Percentiles rank a stretch among this genome's conserved stretches.
Conservation (phyloP, 2,329 filamentous ascomycete species). For the Dothidotthia symphoricarpi region DNA sequence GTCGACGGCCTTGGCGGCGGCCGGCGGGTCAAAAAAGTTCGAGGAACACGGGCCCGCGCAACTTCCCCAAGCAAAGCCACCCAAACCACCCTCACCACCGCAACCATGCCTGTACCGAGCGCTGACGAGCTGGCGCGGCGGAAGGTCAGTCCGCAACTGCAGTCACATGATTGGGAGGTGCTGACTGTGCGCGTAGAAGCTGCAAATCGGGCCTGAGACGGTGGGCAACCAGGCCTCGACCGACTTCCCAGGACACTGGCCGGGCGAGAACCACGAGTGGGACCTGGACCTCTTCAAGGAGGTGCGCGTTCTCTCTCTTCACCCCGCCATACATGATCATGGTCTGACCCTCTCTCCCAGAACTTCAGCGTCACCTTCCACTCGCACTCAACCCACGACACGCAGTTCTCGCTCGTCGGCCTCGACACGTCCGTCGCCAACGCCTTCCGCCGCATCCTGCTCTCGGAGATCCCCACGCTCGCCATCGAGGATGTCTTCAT, state of each 20-base stretch:
- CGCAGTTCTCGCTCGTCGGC: slow-evolving; percentile 87
- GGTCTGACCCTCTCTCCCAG: slow-evolving; percentile 38
- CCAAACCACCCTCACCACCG: no score
- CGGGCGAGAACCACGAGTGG: slow-evolving; percentile 83
- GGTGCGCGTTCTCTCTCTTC: slow-evolving; percentile 39
- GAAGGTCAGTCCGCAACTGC: slow-evolving; percentile 51
- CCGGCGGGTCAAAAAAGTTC: slow-evolving; percentile 25
- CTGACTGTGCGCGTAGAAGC: slow-evolving; percentile 57
- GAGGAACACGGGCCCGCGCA: slow-evolving; percentile 17
- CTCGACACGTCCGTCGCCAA: slow-evolving; percentile 93
- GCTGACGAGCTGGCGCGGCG: slow-evolving; percentile 60
- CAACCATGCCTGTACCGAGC: slow-evolving; percentile 45
- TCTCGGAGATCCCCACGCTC: slow-evolving; percentile 89
- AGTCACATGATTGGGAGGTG: neutral
- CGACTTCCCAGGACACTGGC: slow-evolving; percentile 89
- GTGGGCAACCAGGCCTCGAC: slow-evolving; percentile 85
- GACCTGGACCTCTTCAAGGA: slow-evolving; percentile 68
- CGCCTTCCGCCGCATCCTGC: slow-evolving; percentile 92
- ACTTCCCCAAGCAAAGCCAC: no score
- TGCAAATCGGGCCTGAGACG: slow-evolving; percentile 85
- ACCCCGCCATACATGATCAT: neutral
- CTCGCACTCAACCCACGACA: slow-evolving; percentile 72
- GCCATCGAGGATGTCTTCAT: slow-evolving; percentile 94
- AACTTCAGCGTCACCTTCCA: slow-evolving; percentile 78
- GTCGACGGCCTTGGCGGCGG: slow-evolving; percentile 23